Conservation (phyloP, 164 flowering plant genomes). For the Brasenia schreberi region DNA sequence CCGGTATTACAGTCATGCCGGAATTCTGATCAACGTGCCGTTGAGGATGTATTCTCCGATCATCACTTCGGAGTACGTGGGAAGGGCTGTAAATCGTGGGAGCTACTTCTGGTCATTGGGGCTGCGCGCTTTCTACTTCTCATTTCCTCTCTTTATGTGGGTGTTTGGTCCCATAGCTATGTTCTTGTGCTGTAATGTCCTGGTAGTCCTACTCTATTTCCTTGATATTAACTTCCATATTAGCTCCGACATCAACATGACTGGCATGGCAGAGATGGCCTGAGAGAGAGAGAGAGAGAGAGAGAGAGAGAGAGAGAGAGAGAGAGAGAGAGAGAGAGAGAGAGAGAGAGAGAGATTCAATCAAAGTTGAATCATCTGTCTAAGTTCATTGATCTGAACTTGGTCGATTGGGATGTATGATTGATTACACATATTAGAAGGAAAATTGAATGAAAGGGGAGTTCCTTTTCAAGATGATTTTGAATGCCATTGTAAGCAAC, state of each 20-base stretch:
- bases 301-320: too few relatives aligned
- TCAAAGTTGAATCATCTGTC: not conserved
- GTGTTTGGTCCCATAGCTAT: constrained; percentile 83
- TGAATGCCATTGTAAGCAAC: too few relatives aligned
- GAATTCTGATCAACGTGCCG: constrained; percentile 82
- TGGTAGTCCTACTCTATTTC: constrained; percentile 44
- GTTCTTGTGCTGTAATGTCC: constrained; percentile 37
- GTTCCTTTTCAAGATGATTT: too few relatives aligned
- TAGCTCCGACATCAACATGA: constrained; percentile 6
- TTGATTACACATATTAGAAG: too few relatives aligned
- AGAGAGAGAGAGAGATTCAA: not conserved
- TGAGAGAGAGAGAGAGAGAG: not conserved
- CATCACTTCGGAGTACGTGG: constrained; percentile 50
- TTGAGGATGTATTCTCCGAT: constrained; percentile 22
- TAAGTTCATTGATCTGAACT: too few relatives aligned
- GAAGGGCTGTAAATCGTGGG: constrained; percentile 40
- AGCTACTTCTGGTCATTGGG: constrained; percentile 89
- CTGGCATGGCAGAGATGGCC: not conserved
- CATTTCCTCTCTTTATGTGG: constrained; percentile 80
- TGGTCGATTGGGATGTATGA: too few relatives aligned
- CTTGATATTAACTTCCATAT: constrained; percentile 37
- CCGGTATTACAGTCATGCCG: constrained; percentile 77
- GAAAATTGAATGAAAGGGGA: too few relatives aligned
- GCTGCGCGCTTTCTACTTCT: constrained; percentile 67
- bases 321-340: not conserved